Base-by-base conservation (phyloP, 176 grass and related monocot genomes). In the Aegilops longissima region DNA sequence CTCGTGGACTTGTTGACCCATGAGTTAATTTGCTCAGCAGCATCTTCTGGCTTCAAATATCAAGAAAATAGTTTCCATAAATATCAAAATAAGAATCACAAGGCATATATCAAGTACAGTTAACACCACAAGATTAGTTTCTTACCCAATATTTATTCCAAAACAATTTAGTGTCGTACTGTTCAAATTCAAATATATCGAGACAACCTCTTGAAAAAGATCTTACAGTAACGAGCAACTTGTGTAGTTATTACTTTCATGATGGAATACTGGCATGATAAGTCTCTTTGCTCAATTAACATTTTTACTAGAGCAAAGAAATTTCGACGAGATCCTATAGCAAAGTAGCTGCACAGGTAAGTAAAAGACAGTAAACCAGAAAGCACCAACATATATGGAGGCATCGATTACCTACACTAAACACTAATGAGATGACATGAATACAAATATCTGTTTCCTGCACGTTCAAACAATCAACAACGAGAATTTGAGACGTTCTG, bases 1-100 rank as follows among this genome's bases (percentile, higher is more conserved):
- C 77, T 88, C 4, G 70, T 91, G 77, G 86, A 76, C 39, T 88
- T 73, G 47, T 70, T 9, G 49, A 85, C 54, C 82, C 90, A 91
- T 30, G 21, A 31, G 24, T 91, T 85, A 42, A 91, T 82, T 85
- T 88, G 31, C 30, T 77, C 64, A 17, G 29, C 64, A 76, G 71
- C 77, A 11, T 72, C 82, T 72, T 88, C 82, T 25, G 82, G 77
- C 86, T 91, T 44, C 18, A 85, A 88, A 63, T 12, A 88, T 42
- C 62, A 85, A 82, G 61, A 77, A 61, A 63, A 61, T 67, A 3
- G 35, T 5, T 36, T 56, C 14, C 47, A 56, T 77, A 52, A 85
- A 65, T 78, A 12, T 77, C 39, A 20, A 30, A 77, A 75, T 76
- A 17, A 62, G 23, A 20, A 64, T 31, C 2, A 39, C 4, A 91